Percentiles rank a stretch among this genome's conserved stretches.
Conservation (phyloP, 495 filamentous ascomycete genomes). For the Aspergillus olivimuriae region DNA sequence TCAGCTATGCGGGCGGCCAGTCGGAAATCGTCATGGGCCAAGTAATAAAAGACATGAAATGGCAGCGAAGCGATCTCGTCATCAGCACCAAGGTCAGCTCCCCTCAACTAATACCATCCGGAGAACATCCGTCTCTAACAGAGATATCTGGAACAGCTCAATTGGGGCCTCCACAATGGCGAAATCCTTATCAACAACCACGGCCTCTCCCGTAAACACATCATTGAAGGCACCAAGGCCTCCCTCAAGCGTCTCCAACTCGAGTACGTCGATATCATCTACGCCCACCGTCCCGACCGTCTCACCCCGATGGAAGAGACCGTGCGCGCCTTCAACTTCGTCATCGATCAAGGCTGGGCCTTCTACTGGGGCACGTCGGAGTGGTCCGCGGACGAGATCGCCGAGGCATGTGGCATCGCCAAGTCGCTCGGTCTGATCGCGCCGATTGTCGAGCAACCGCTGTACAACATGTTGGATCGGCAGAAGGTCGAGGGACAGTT, state of each 20-base stretch:
- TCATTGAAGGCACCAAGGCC: conserved; percentile 62
- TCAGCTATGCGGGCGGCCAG: conserved; percentile 56
- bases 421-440: conserved; percentile 71
- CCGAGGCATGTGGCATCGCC: conserved; percentile 66
- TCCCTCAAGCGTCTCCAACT: conserved; percentile 65
- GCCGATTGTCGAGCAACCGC: conserved; percentile 77
- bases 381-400: conserved; percentile 79
- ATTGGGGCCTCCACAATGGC: conserved; percentile 58
- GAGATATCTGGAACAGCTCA: conserved; percentile 39
- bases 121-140: neutral
- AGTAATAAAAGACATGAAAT: conserved; percentile 51
- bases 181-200: conserved; percentile 64
- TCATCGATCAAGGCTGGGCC: conserved; percentile 69
- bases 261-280: conserved; percentile 69
- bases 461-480: conserved; percentile 69
- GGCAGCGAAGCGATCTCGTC: conserved; percentile 78
- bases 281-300: conserved; percentile 78
- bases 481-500: conserved; percentile 75
- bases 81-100: conserved; percentile 69
- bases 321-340: conserved; percentile 77
- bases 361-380: conserved; percentile 92
- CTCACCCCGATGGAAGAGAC: conserved; percentile 82
- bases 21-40: conserved; percentile 70
- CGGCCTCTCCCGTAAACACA: conserved; percentile 77
- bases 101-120: neutral